Conservation (phyloP, 2,329 filamentous ascomycete genomes). For the Penicillium griseofulvum region DNA sequence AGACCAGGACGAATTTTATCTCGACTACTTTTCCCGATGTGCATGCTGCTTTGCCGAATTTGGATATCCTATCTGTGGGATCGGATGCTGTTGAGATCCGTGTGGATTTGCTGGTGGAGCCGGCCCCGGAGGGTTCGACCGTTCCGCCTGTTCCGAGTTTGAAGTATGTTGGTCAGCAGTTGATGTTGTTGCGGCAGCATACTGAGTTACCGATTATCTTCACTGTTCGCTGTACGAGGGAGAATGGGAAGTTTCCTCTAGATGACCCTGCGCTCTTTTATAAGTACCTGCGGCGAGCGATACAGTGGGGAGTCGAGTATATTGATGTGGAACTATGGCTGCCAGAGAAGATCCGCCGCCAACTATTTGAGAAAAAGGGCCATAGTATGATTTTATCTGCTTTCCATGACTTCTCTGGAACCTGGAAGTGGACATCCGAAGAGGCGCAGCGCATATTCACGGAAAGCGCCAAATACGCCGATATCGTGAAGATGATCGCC, state of each 20-base stretch:
- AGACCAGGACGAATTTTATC: conserved; percentile 77
- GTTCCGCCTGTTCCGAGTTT: conserved; percentile 67
- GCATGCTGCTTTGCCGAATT: conserved; percentile 74
- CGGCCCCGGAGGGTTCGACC: conserved; percentile 54
- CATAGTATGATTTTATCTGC: conserved; percentile 87
- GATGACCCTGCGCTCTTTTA: conserved; percentile 72
- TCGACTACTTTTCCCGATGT: conserved; percentile 88
- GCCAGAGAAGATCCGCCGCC: conserved; percentile 69
- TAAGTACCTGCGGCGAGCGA: conserved; percentile 75
- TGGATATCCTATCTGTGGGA: conserved; percentile 83
- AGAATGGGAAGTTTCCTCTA: conserved; percentile 85
- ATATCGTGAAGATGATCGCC: conserved; percentile 89
- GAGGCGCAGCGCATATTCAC: conserved; percentile 70
- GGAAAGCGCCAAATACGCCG: conserved; percentile 69
- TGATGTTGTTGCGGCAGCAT: conserved; percentile 78
- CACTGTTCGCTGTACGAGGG: conserved; percentile 75
- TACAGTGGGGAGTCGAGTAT: conserved; percentile 88
- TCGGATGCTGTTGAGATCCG: conserved; percentile 82
- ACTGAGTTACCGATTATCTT: conserved; percentile 90
- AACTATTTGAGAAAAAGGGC: conserved; percentile 67
- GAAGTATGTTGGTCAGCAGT: conserved; percentile 80
- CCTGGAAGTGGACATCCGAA: conserved; percentile 76
- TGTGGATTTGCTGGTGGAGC: conserved; percentile 76
- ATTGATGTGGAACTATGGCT: conserved; percentile 88
- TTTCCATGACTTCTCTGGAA: conserved; percentile 83